phyloP scores from a whole-genome alignment of 495 filamentous ascomycete species.

The Aspergillus carlsbadensis region DNA sequence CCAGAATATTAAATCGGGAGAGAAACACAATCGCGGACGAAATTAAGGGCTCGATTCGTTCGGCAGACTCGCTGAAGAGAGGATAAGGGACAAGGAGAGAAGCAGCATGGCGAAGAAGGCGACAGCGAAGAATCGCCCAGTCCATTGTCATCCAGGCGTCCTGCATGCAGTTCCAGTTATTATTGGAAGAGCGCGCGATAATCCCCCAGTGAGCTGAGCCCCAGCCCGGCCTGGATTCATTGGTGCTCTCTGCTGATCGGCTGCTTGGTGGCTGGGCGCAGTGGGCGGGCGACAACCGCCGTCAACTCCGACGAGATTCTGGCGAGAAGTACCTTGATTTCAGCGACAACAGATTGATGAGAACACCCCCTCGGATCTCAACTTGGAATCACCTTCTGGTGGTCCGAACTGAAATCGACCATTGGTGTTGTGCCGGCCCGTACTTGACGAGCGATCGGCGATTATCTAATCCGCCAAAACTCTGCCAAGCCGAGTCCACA shows the following conservation, averaged over 20 bases:
- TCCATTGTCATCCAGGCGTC: slow-evolving; percentile 1
- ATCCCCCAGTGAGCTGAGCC: background rate
- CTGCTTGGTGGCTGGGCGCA: background rate
- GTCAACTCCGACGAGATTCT: background rate
- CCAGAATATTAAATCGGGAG: background rate
- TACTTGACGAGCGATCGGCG: too few relatives aligned
- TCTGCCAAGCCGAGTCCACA: too few relatives aligned
- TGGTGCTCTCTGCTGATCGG: background rate
- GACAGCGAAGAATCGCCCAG: background rate
- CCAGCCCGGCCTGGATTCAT: background rate
- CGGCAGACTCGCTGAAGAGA: background rate
- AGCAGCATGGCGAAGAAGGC: background rate
- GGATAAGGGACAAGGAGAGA: background rate
- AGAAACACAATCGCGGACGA: background rate
- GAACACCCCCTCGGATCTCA: too few relatives aligned
- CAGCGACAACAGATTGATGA: too few relatives aligned
- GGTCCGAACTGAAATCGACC: too few relatives aligned
- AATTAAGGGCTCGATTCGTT: background rate
- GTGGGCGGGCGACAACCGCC: background rate
- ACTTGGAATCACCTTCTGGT: too few relatives aligned
- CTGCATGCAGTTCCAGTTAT: slow-evolving; percentile 1
- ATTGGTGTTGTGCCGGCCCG: too few relatives aligned
- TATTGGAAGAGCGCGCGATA: slow-evolving; percentile 6
- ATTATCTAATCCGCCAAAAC: too few relatives aligned
- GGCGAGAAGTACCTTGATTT: background rate